Base-by-base conservation (phyloP, 2,329 filamentous ascomycete species). In the Sporothrix brasiliensis region DNA sequence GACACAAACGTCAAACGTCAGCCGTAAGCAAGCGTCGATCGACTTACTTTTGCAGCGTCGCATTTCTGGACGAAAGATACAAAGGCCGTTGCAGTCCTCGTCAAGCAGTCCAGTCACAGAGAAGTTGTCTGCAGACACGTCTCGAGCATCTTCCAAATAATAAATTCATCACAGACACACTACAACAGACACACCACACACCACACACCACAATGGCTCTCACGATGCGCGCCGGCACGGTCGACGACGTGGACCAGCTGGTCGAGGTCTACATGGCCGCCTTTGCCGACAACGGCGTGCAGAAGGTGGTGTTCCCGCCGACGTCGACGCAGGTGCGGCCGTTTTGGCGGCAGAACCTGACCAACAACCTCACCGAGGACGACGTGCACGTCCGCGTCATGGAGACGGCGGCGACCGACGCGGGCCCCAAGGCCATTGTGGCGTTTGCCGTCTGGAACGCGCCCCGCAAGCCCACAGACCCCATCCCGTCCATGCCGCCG, bases 401-500 rank as follows among this genome's bases (percentile, higher is more conserved):
- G 9, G 77, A 56, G 50, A 19, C 34, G n/a, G 16, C 65, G 4
- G 24, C 44, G 11, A 9, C 10, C 27, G 44, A 27, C 44, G 19
- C 19, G 56, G 10, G 73, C 0, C n/a, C 21, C 14, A 30, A 39
- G 16, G 13, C 50, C 16, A 73, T 84, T 2, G 74, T 85, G 30
- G 82, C 81, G 0, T 85, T 83, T 70, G 80, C 81, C 4, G 84
- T 86, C 74, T 87, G 85, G 86, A 53, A 69, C 41, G 47, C 39
- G 11, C 73, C 75, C 6, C 73, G 77, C 9, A 74, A 78, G 2
- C 24, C 68, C 47, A 60, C 24, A 58, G 58, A 61, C 79, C 0
- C 47, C 47, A 4, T 47, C 74, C 60, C 75, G 76, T 0, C 73
- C 72, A 44, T 66, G 34, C 75, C 77, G 0, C 73, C 77, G 2